phyloP scores from a whole-genome alignment of 805 yeast genomes.

The Metschnikowia continentalis region DNA sequence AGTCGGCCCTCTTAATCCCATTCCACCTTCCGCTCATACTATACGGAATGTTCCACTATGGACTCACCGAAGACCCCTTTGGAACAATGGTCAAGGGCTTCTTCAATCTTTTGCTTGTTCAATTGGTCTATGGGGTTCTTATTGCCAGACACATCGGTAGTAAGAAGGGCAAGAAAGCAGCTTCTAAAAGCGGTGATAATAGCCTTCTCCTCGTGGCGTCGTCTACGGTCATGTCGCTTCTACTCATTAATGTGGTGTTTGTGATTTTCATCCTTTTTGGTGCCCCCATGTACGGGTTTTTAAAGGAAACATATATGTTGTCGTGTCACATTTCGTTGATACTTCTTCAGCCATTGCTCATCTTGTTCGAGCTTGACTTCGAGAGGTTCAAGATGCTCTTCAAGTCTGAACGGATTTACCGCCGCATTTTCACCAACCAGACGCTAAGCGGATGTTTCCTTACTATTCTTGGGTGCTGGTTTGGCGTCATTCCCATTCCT shows the following conservation, averaged over 20 bases:
- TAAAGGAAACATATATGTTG: constrained; percentile 54
- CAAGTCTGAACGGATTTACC: constrained; percentile 19
- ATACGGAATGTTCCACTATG: constrained; percentile 27
- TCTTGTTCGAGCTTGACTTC: constrained; percentile 49
- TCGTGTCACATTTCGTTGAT: constrained; percentile 60
- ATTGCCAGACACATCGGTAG: constrained; percentile 1
- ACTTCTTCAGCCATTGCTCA: constrained; percentile 59
- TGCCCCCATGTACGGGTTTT: constrained; percentile 62
- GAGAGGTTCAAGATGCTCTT: constrained; percentile 27
- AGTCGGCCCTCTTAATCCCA: constrained; percentile 22
- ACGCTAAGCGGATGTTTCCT: constrained; percentile 26
- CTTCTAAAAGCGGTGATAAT: constrained; percentile 4
- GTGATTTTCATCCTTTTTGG: constrained; percentile 60
- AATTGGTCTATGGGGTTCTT: constrained; percentile 20
- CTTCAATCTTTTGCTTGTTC: constrained; percentile 20
- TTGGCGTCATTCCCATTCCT: constrained; percentile 91
- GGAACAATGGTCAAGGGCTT: constrained; percentile 25
- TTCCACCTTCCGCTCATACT: constrained; percentile 27
- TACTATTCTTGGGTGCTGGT: constrained; percentile 69
- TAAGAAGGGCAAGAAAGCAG: constrained; percentile 1
- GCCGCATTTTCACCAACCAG: constrained; percentile 29
- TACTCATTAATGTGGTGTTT: constrained; percentile 38
- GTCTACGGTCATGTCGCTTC: constrained; percentile 24
- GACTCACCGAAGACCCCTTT: constrained; percentile 24
- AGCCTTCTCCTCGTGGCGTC: constrained; percentile 10